A percentile compares a stretch with the other conserved stretches of the same genome.
phyloP scores from a whole-genome alignment of 1,284 basidiomycete species.

The Marasmius fiardii region DNA sequence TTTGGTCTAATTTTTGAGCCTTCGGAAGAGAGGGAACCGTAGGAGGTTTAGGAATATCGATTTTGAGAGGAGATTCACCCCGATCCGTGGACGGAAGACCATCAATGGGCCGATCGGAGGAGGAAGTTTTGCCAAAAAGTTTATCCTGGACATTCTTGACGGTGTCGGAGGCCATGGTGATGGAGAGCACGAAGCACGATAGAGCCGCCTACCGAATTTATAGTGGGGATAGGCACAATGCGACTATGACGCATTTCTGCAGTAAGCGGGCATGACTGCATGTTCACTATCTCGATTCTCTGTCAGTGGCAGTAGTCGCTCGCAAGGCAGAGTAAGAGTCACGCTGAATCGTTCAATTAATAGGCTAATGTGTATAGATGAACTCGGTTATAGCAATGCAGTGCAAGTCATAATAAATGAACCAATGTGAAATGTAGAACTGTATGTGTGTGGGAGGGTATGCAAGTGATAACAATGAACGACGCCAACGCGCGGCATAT shows the following conservation, averaged over 20 bases:
- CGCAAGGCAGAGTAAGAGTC: too few relatives aligned
- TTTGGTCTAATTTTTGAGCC: constrained; percentile 30
- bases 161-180: constrained; percentile 36
- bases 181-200: not conserved
- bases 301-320: too few relatives aligned
- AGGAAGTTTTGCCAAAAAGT: constrained; percentile 56
- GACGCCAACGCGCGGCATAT: not conserved
- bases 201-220: not conserved
- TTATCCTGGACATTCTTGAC: constrained; percentile 71
- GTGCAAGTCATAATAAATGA: not conserved
- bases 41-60: constrained; percentile 70
- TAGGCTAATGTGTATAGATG: not conserved
- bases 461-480: not conserved
- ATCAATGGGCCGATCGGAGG: constrained; percentile 17
- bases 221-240: too few relatives aligned
- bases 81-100: constrained; percentile 21
- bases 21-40: constrained; percentile 38
- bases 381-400: not conserved
- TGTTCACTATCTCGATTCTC: too few relatives aligned
- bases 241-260: too few relatives aligned
- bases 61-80: constrained; percentile 54
- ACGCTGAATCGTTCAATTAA: not conserved
- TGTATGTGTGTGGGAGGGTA: not conserved
- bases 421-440: not conserved
- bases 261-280: too few relatives aligned